Conservation (phyloP, 2,329 filamentous ascomycete species). For the Aspergillus luchuensis region DNA sequence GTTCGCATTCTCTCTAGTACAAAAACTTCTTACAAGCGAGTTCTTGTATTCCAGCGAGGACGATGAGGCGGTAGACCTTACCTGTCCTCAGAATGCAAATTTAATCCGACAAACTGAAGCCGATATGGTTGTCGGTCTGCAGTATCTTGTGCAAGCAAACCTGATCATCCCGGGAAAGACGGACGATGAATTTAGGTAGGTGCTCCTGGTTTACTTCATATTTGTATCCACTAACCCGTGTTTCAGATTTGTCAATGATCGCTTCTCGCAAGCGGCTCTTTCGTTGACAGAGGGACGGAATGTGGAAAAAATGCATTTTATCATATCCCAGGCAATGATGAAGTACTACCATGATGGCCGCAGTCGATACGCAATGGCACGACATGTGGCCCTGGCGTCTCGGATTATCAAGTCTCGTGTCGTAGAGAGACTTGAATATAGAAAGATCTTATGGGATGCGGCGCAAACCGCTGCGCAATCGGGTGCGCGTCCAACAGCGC, state of each 20-base stretch:
- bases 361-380: constrained; percentile 71
- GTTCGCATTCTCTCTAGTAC: constrained; percentile 82
- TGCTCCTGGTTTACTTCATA: constrained; percentile 7
- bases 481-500: constrained; percentile 77
- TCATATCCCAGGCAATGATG: constrained; percentile 78
- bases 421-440: constrained; percentile 63
- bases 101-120: constrained; percentile 62
- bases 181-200: constrained; percentile 73
- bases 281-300: constrained; percentile 68
- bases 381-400: constrained; percentile 77
- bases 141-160: constrained; percentile 76
- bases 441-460: constrained; percentile 75
- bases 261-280: constrained; percentile 75
- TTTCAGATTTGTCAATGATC: constrained; percentile 78
- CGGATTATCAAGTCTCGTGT: constrained; percentile 72
- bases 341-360: constrained; percentile 67
- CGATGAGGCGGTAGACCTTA: constrained; percentile 39
- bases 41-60: constrained; percentile 62
- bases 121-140: constrained; percentile 72
- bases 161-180: constrained; percentile 79
- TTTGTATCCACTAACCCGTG: constrained; percentile 4
- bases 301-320: constrained; percentile 81
- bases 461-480: constrained; percentile 78
- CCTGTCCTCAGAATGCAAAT: constrained; percentile 44
- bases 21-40: constrained; percentile 73